Base-by-base conservation (phyloP, 2,329 filamentous ascomycete genomes). In the Scytalidium lignicola region DNA sequence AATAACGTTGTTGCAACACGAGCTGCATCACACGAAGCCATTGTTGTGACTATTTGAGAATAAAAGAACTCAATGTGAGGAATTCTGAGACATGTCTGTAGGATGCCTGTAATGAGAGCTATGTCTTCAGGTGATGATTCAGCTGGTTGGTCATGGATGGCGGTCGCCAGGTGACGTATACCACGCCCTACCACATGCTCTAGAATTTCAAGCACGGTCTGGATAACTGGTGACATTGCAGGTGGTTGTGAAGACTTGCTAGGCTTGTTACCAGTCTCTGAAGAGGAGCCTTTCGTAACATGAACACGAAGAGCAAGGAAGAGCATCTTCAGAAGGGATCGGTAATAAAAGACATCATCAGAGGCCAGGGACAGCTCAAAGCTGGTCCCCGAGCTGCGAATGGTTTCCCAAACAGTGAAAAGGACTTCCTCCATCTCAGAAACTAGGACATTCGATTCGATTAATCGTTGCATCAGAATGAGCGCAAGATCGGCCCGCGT, bases 1-100 rank as follows among this genome's bases (percentile, higher is more conserved):
- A 92, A 97, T 4, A 99, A 77, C 28, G 88, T 90, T 5, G 86
- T 84, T 1, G 90, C 91, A 52, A 90, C 87, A 60, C 92, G 87
- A 42, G 89, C 78, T 1, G 85, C 85, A 55, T 87, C 83, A 63
- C 90, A 83, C 43, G 81, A 80, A 1, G 79, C 74, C 73, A 90
- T 75, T 56, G 84, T 83, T 61, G 83, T 80, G 47, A 89, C 75
- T 32, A 92, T 79, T 58, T 90, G 85, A 13, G 79, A 75, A 54
- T 87, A 82, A 44, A 83, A 80, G 55, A 87, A 79, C 48, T 87
- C 82, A 51, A 89, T 84, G 43, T 85, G 84, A 0, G 90, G 88
- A 23, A 96, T 79, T 54, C 83, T 82, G 15, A 97, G 75, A 57
- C 88, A 86, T 26, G 86, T 88, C 67, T 96, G 91, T 32, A 97